Conservation (phyloP, 805 yeast species). For the Candida broadrunensis region DNA sequence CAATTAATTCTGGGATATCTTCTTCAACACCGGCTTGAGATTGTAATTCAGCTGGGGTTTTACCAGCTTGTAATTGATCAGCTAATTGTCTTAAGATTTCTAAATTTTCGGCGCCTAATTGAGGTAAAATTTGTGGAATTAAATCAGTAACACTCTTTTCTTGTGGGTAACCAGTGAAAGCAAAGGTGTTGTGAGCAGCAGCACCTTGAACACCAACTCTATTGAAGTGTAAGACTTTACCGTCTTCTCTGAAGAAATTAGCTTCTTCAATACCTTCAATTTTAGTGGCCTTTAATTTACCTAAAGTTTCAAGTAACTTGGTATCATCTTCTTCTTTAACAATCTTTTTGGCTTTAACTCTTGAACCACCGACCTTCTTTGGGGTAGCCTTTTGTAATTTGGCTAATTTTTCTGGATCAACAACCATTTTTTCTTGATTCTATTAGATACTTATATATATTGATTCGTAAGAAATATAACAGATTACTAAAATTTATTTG, state of each 20-base stretch:
- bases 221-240: slow-evolving; percentile 92
- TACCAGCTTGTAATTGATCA: slow-evolving; percentile 73
- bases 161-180: slow-evolving; percentile 92
- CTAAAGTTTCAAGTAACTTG: slow-evolving; percentile 84
- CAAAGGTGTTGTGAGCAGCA: slow-evolving; percentile 84
- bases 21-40: slow-evolving; percentile 48
- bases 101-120: slow-evolving; percentile 94
- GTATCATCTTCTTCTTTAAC: slow-evolving; percentile 81
- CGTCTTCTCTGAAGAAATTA: slow-evolving; percentile 95
- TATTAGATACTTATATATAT: too few relatives aligned
- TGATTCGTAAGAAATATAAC: too few relatives aligned
- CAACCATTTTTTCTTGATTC: slow-evolving; percentile 79
- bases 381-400: slow-evolving; percentile 83
- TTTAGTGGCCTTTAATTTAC: slow-evolving; percentile 85
- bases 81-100: slow-evolving; percentile 87
- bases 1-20: slow-evolving; percentile 77
- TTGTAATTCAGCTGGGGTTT: slow-evolving; percentile 45
- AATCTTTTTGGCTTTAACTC: slow-evolving; percentile 87
- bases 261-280: slow-evolving; percentile 93
- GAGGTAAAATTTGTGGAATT: slow-evolving; percentile 91
- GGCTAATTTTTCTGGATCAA: slow-evolving; percentile 92
- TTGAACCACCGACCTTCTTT: slow-evolving; percentile 77
- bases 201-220: slow-evolving; percentile 96
- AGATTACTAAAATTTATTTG: too few relatives aligned
- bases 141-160: slow-evolving; percentile 89